A percentile compares a stretch with the other conserved stretches of the same genome.
Evolutionary conservation across 2,329 filamentous ascomycete species (phyloP).

Genomic region (Diaporthe sp.): DNA sequence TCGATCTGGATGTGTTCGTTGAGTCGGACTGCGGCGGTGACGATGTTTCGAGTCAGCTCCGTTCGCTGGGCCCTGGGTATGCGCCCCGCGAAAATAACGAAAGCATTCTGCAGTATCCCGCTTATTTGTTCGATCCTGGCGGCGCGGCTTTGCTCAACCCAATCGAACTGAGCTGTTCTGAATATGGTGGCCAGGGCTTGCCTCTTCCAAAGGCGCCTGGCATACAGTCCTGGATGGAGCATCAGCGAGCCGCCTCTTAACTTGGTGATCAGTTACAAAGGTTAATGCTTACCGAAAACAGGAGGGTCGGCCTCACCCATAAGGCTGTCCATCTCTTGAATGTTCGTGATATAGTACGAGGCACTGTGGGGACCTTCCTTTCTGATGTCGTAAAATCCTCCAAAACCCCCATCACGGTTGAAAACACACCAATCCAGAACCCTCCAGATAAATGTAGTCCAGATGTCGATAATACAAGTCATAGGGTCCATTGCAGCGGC

Average conservation of each 20-base stretch:
- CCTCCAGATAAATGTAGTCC: neutral
- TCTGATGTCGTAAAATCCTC: neutral
- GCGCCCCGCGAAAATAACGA: neutral
- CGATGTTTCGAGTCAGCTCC: neutral
- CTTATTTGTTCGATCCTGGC: neutral
- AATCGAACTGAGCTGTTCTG: neutral
- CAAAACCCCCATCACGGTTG: rapidly evolving
- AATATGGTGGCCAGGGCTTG: neutral
- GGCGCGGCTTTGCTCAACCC: neutral
- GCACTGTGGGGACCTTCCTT: neutral
- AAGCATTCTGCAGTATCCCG: too few species aligned
- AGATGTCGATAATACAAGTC: neutral
- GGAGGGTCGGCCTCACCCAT: neutral
- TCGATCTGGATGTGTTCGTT: constrained; percentile 5
- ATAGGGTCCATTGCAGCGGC: neutral
- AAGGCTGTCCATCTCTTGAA: neutral
- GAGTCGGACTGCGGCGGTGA: neutral
- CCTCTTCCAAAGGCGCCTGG: neutral
- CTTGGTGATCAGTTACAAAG: too few species aligned
- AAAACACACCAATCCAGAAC: neutral
- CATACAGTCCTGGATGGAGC: neutral
- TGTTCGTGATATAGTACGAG: neutral
- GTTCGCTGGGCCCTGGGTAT: rapidly evolving
- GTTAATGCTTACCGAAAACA: neutral
- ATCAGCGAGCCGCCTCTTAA: neutral